Evolutionary conservation across 345 rosid species (phyloP).

Genomic region (Erodium maritimum): DNA sequence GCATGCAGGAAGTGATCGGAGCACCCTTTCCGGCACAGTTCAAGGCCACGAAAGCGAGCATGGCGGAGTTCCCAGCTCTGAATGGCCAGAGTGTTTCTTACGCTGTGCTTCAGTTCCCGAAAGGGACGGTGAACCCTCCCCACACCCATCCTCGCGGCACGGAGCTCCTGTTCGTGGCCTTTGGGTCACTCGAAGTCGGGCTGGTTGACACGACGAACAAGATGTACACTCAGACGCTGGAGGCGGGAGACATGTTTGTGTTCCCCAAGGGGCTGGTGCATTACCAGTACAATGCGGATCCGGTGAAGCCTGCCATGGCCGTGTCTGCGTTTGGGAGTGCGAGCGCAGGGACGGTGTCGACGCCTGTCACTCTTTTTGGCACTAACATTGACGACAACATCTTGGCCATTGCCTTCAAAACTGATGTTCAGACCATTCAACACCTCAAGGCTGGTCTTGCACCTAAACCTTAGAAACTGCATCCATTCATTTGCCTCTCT

Average conservation of each 20-base stretch:
- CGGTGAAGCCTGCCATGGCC: conserved; percentile 9
- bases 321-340: conserved; percentile 23
- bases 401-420: conserved; percentile 26
- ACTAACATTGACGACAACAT: conserved; percentile 22
- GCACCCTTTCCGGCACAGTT: conserved; percentile 5
- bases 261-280: conserved; percentile 34
- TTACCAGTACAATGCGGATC: conserved; percentile 16
- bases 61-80: conserved; percentile 25
- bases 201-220: conserved; percentile 30
- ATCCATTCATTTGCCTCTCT: not conserved
- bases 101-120: conserved; percentile 22
- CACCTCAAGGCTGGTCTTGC: conserved; percentile 21
- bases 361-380: conserved; percentile 19
- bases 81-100: conserved; percentile 30
- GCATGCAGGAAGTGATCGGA: conserved; percentile 7
- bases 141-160: conserved; percentile 29
- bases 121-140: conserved; percentile 14
- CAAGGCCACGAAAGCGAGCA: conserved; percentile 14
- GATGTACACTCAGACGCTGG: conserved; percentile 23
- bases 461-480: conserved; percentile 1
- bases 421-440: conserved; percentile 19
- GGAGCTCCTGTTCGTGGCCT: conserved; percentile 14
- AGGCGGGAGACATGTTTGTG: conserved; percentile 19
- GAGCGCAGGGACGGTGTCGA: conserved; percentile 16
- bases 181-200: conserved; percentile 27